Conservation (phyloP, 495 filamentous ascomycete species). For the Aspergillus leporis region DNA sequence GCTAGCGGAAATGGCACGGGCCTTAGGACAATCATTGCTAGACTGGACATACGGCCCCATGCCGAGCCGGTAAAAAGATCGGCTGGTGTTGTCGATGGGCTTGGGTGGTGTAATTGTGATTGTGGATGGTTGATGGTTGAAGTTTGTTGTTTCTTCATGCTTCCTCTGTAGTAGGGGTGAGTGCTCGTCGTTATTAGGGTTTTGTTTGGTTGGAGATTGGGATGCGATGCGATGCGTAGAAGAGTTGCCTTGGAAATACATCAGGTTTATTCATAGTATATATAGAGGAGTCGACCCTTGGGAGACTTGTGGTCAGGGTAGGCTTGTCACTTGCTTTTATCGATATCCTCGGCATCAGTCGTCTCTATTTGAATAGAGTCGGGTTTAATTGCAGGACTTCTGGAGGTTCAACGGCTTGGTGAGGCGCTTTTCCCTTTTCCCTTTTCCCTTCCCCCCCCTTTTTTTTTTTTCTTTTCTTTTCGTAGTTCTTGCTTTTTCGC, state of each 20-base stretch:
- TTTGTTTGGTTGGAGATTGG: not conserved
- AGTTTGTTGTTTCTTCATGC: too few relatives aligned
- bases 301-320: not conserved
- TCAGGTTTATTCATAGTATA: not conserved
- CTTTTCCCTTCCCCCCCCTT: not conserved
- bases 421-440: not conserved
- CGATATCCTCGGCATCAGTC: not conserved
- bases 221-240: not conserved
- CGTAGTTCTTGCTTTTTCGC: not conserved
- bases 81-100: not conserved
- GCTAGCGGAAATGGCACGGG: slow-evolving; percentile 1
- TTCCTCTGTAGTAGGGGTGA: too few relatives aligned
- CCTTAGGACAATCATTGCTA: not conserved
- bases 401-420: not conserved
- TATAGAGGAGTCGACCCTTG: not conserved
- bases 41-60: not conserved
- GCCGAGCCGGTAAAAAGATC: not conserved
- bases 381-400: not conserved
- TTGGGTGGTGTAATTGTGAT: not conserved
- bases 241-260: not conserved
- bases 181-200: not conserved
- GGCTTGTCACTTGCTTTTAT: not conserved
- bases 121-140: too few relatives aligned
- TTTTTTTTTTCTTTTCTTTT: too few relatives aligned
- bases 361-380: not conserved